phyloP scores from a whole-genome alignment of 176 grass and related monocot species.

The Zizania latifolia region DNA sequence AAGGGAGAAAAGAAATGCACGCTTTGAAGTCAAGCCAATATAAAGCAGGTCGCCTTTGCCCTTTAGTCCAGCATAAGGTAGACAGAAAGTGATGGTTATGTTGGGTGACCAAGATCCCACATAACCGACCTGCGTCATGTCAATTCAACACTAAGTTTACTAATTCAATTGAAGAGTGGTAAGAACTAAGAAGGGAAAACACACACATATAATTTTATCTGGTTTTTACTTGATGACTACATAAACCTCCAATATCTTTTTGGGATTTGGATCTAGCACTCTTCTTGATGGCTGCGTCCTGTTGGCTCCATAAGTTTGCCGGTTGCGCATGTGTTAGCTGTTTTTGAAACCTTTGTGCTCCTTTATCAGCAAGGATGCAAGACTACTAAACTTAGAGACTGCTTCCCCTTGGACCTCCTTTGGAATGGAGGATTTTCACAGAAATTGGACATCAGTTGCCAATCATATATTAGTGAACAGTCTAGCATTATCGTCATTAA shows the following conservation, averaged over 20 bases:
- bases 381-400: background rate
- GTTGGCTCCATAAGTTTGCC: background rate
- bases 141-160: background rate
- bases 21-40: background rate
- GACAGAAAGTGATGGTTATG: background rate
- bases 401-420: background rate
- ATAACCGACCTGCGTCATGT: background rate
- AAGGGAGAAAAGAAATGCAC: constrained; percentile 1
- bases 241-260: background rate
- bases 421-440: too few species aligned
- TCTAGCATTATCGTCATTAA: background rate
- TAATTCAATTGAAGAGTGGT: background rate
- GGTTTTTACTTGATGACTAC: background rate
- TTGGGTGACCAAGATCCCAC: constrained; percentile 9
- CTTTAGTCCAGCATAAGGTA: background rate
- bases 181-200: background rate
- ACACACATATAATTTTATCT: background rate
- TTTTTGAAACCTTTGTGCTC: constrained; percentile 10
- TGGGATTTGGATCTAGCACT: background rate
- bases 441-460: background rate
- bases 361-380: background rate
- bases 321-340: background rate
- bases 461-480: background rate
- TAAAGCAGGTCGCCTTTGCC: background rate
- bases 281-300: background rate